Evolutionary conservation across 1,284 basidiomycete species (phyloP).

Genomic region (Inonotus obliquus): DNA sequence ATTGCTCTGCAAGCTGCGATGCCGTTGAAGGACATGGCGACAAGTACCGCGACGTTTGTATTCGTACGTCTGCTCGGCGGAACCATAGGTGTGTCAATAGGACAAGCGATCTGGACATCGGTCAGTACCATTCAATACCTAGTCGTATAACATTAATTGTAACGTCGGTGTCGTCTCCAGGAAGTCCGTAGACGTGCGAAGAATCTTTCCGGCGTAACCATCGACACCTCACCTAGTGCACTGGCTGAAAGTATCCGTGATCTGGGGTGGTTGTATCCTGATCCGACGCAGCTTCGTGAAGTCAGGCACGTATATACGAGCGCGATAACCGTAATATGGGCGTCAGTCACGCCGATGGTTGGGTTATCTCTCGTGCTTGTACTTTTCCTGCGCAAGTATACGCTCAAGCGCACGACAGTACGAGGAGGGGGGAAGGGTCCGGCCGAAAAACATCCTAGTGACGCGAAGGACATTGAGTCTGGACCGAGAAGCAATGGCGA

Average conservation of each 20-base stretch:
- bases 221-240: slow-evolving; percentile 48
- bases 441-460: background rate
- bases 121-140: slow-evolving; percentile 31
- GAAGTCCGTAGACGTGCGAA: slow-evolving; percentile 45
- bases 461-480: background rate
- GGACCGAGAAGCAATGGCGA: background rate
- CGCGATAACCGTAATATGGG: slow-evolving; percentile 69
- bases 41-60: slow-evolving; percentile 65
- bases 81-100: slow-evolving; percentile 69
- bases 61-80: slow-evolving; percentile 75
- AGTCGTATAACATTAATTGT: background rate
- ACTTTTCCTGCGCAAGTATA: slow-evolving; percentile 57
- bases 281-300: slow-evolving; percentile 40
- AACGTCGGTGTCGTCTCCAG: slow-evolving; percentile 27
- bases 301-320: slow-evolving; percentile 68
- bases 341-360: slow-evolving; percentile 57
- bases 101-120: slow-evolving; percentile 64
- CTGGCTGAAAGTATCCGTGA: slow-evolving; percentile 53
- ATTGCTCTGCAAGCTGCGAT: slow-evolving; percentile 76
- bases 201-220: slow-evolving; percentile 40
- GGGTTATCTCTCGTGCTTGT: slow-evolving; percentile 55
- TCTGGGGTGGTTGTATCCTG: slow-evolving; percentile 46
- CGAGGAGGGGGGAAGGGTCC: slow-evolving; percentile 33
- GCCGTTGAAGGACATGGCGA: slow-evolving; percentile 79
- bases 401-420: slow-evolving; percentile 54